Evolutionary conservation across 139 green algal genomes (phyloP), one percentile per base, ranked within the genome.

Genomic region (Haematococcus lacustris): DNA sequence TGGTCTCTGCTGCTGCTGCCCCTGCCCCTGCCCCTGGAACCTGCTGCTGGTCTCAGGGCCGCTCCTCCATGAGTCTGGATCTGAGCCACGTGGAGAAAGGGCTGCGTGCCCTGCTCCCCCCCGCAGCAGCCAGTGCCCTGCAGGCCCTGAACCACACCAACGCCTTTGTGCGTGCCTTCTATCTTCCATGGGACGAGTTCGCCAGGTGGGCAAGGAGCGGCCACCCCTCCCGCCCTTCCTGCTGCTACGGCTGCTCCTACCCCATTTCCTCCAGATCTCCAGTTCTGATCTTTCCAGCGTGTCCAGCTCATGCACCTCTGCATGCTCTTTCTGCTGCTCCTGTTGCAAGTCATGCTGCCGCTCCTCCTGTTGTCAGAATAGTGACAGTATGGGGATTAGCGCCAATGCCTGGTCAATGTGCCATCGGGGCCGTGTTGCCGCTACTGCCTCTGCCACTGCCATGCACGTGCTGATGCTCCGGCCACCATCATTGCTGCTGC

Each of bases 61-160:
- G 88, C 26, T 79, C 86, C 23, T 77, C 74, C 50, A 93, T 93
- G 86, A 82, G 80, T 0, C 23, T 88, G 40, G 88, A 92, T 69
- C 62, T 90, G 35, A 68, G 65, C 6, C 70, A 77, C 34, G 76
- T 85, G 67, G 68, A 76, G 47, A 66, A 69, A 32, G 71, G n/a
- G 33, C 51, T 85, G 47, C 35, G 41, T 5, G 32, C n/a, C 28
- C 38, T 78, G 73, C 30, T 69, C 6, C 63, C 63, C 4, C 63
- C 63, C 2, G 37, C 17, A 3, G 53, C 53, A 4, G 34, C 35
- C 37, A 35, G n/a, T 35, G 30, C 63, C 17, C 4, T 69, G 6
- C 13, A 35, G 21, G 63, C 30, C 7, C 63, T 69, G 25, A 21
- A 26, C 21, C 63, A 37, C 63, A 26, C 63, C 2, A 37, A 69